These are phyloP conservation scores for Podosphaera aphanis DNA, from an alignment of 2,329 filamentous ascomycete genomes.

Conservation along the genomic window DNA sequence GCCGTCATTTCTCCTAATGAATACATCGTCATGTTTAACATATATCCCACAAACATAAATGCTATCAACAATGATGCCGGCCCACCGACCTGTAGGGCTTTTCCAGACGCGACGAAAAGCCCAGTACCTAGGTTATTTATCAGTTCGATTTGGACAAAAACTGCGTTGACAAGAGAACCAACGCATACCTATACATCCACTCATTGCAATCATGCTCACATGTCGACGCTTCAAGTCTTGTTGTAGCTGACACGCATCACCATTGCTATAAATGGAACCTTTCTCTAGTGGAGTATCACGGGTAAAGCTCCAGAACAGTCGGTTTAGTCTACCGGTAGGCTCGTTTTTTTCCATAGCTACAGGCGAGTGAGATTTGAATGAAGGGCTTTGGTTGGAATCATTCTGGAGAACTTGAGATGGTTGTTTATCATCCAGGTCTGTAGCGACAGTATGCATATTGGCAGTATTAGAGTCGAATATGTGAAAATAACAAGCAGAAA, in stretches of 20 bases:
- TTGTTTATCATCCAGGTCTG: background rate
- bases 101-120: conserved; percentile 63
- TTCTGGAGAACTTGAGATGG: background rate
- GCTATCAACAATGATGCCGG: conserved; percentile 57
- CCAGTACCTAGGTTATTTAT: conserved; percentile 35
- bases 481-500: background rate
- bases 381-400: background rate
- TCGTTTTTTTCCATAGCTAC: background rate
- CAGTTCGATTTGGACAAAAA: conserved; percentile 2
- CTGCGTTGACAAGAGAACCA: background rate
- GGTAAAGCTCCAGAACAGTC: background rate
- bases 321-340: background rate
- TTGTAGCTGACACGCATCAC: conserved; percentile 24
- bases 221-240: conserved; percentile 64
- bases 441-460: background rate
- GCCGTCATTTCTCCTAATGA: conserved; percentile 82
- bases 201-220: conserved; percentile 93
- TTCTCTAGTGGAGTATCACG: background rate
- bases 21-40: conserved; percentile 84
- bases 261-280: background rate
- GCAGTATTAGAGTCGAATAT: background rate
- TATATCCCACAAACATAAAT: conserved; percentile 57
- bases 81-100: conserved; percentile 45
- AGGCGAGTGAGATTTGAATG: background rate
- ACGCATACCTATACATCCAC: conserved; percentile 54